Evolutionary conservation across 2,329 filamentous ascomycete genomes (phyloP), one percentile per base, ranked within the genome.

Genomic region (Dendrostoma leiphaemia): DNA sequence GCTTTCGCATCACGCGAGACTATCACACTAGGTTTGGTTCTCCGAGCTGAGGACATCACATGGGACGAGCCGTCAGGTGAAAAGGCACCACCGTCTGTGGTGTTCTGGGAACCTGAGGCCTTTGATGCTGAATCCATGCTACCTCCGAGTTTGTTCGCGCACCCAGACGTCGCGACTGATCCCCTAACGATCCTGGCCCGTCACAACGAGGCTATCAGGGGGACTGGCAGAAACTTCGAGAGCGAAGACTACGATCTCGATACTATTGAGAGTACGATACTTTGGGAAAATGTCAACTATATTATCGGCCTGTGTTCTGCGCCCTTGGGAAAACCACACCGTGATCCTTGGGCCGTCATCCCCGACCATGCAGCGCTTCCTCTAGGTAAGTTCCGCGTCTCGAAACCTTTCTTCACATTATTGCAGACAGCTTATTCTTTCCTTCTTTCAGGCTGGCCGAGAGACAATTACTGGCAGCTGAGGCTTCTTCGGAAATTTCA

Each of bases 391-490:
- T 24, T 37, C 6, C 17, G n/a, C 34, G 6, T 15, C 13, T 37
- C 34, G 13, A n/a, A n/a, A n/a, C 17, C 17, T 37, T 17, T 37
- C 6, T 5, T 37, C 6, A n/a, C 5, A 12, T 37, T 15, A 15
- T 17, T 37, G 6, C 17, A 5, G 13, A 37, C 13, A 5, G 15
- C 34, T 7, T 37, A 12, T 15, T 37, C 6, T 37, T 17, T 17
- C 34, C 6, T 37, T 32, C 10, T 32, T 32, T 12, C 19, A 15
- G 44, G 60, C 6, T 63, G 60, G 60, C 61, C 61, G 13, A 47
- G 61, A 6, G 61, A 63, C 32, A 63, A 62, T 26, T 61, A 61
- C 24, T 62, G 60, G 60, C 60, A 60, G 43, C 26, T 61, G 19
- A 48, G 59, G 7, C 51, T 61, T 6, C 40, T 62, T 8, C 49